phyloP scores from a whole-genome alignment of 2,329 filamentous ascomycete species.

The Trichoderma afroharzianum region DNA sequence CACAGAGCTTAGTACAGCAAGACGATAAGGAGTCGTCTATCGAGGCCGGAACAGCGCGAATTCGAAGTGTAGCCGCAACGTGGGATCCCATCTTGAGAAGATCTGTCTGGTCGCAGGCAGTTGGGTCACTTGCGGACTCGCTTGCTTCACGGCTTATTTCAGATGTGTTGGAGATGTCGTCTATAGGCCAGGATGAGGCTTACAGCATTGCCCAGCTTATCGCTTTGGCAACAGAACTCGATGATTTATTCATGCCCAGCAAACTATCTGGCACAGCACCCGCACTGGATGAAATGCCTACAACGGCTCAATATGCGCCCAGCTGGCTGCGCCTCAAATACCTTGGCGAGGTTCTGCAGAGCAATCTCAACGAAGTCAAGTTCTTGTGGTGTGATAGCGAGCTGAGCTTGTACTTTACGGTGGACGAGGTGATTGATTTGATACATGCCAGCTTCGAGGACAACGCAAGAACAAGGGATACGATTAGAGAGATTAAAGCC shows the following conservation, averaged over 20 bases:
- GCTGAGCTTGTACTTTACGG: slow-evolving; percentile 59
- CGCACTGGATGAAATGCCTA: slow-evolving; percentile 43
- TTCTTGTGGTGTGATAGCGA: slow-evolving; percentile 65
- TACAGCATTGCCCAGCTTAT: slow-evolving; percentile 60
- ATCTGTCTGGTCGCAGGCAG: slow-evolving; percentile 61
- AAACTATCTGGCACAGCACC: slow-evolving; percentile 28
- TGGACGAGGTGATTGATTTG: slow-evolving; percentile 59
- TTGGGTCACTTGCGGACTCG: slow-evolving; percentile 57
- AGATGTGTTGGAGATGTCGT: slow-evolving; percentile 59
- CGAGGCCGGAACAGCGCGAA: slow-evolving; percentile 49
- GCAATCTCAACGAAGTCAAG: slow-evolving; percentile 60
- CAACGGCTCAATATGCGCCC: slow-evolving; percentile 58
- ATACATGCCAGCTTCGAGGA: slow-evolving; percentile 62
- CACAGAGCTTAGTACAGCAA: slow-evolving; percentile 58
- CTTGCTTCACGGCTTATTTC: slow-evolving; percentile 56
- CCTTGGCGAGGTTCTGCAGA: slow-evolving; percentile 62
- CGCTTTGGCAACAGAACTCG: slow-evolving; percentile 52
- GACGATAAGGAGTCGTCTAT: slow-evolving; percentile 51
- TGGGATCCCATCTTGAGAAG: slow-evolving; percentile 58
- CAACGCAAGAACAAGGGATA: slow-evolving; percentile 55
- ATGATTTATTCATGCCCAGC: slow-evolving; percentile 56
- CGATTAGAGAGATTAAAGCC: slow-evolving; percentile 55
- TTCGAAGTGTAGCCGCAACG: slow-evolving; percentile 50
- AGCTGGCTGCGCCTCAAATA: slow-evolving; percentile 63
- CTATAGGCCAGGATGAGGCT: slow-evolving; percentile 61